These are phyloP conservation scores for Backusella macrospora DNA, from an alignment of 192 early-diverging fungal species.

Conservation along the genomic window DNA sequence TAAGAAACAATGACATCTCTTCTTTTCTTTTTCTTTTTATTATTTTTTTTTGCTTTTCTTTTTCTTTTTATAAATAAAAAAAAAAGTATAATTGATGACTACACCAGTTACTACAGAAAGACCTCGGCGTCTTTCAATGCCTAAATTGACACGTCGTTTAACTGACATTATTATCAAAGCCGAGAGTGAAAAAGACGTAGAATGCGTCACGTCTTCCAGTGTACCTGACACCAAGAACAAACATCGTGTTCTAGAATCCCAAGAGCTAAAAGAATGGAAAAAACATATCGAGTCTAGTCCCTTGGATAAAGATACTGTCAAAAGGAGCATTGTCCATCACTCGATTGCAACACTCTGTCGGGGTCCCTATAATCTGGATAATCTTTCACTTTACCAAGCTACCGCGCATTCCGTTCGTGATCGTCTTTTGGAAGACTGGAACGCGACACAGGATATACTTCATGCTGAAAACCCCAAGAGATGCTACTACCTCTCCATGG, in stretches of 20 bases:
- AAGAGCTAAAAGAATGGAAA: slow-evolving; percentile 14
- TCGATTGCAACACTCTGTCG: slow-evolving; percentile 88
- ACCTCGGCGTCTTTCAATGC: slow-evolving; percentile 29
- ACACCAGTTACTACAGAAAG: background rate
- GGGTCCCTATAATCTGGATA: slow-evolving; percentile 88
- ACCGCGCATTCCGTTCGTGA: slow-evolving; percentile 90
- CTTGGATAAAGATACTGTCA: slow-evolving; percentile 67
- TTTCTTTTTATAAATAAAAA: background rate
- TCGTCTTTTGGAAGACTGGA: slow-evolving; percentile 34
- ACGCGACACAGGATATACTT: slow-evolving; percentile 74
- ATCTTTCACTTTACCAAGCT: slow-evolving; percentile 90
- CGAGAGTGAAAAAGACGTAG: background rate
- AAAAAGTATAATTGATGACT: slow-evolving; percentile 1
- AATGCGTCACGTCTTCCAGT: slow-evolving; percentile 17
- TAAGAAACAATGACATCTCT: background rate
- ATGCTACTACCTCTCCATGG: slow-evolving; percentile 96
- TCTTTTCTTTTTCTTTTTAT: background rate
- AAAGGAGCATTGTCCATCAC: slow-evolving; percentile 86
- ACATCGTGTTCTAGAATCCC: background rate
- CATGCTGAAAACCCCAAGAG: slow-evolving; percentile 81
- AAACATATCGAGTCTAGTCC: background rate
- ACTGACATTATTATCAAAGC: slow-evolving; percentile 25
- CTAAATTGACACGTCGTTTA: slow-evolving; percentile 27
- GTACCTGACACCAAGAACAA: slow-evolving; percentile 10
- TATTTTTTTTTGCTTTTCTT: background rate